Conservation (phyloP, 768 basidiomycete species). For the Phlebiopsis flavidoalba region DNA sequence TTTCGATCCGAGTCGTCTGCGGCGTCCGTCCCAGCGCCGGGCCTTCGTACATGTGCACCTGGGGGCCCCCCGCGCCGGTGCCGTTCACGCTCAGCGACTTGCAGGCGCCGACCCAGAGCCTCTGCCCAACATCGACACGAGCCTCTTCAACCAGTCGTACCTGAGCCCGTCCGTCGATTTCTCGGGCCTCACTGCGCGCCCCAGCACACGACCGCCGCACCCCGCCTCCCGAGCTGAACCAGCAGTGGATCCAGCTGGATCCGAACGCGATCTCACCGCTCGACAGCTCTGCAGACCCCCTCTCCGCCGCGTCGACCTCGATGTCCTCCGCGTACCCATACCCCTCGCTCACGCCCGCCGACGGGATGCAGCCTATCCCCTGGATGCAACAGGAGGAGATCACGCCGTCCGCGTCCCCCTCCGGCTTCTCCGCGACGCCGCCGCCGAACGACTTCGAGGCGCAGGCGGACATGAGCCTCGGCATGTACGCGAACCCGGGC, state of each 20-base stretch:
- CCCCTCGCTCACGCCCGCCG: conserved; percentile 3
- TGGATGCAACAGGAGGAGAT: conserved; percentile 16
- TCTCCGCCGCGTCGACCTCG: conserved; percentile 7
- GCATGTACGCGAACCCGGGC: background rate
- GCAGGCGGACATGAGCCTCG: conserved; percentile 6
- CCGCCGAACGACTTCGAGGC: conserved; percentile 26
- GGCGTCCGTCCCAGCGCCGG: conserved; percentile 47
- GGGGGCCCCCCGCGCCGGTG: conserved; percentile 21
- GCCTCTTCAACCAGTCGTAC: conserved; percentile 43
- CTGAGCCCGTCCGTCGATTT: conserved; percentile 18
- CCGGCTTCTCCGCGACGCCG: conserved; percentile 33
- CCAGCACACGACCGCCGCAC: background rate
- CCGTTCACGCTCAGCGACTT: conserved; percentile 19
- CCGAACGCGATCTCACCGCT: conserved; percentile 20
- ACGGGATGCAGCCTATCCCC: conserved; percentile 10
- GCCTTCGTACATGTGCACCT: conserved; percentile 33
- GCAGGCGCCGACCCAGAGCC: conserved; percentile 41
- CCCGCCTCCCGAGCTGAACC: background rate
- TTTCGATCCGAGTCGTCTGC: conserved; percentile 25
- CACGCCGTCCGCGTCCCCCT: conserved; percentile 32
- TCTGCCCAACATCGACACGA: conserved; percentile 44
- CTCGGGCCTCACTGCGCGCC: conserved; percentile 23
- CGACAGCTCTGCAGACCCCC: conserved; percentile 21
- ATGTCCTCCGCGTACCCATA: conserved; percentile 10
- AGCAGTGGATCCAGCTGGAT: conserved; percentile 9